These are phyloP conservation scores for Candida insectalens DNA, from an alignment of 805 yeast species.

Conservation along the genomic window DNA sequence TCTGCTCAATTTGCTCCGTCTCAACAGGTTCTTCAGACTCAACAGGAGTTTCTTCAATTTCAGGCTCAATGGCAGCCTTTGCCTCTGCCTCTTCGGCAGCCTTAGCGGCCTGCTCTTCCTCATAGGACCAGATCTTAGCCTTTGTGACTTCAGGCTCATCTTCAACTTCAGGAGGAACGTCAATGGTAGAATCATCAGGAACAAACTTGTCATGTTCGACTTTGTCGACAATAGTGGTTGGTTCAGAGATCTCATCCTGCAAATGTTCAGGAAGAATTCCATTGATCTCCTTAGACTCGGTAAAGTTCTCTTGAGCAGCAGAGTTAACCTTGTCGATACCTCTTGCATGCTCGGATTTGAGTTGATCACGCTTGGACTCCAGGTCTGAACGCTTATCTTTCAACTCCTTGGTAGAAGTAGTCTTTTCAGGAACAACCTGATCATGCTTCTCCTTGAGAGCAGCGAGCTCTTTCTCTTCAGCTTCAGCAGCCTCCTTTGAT, in stretches of 20 bases:
- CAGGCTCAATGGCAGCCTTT: conserved; percentile 8
- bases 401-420: conserved; percentile 10
- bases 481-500: conserved; percentile 20
- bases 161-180: conserved; percentile 20
- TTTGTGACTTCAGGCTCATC: conserved; percentile 14
- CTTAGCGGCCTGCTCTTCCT: conserved; percentile 19
- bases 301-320: conserved; percentile 25
- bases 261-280: conserved; percentile 44
- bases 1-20: conserved; percentile 1
- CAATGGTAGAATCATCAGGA: conserved; percentile 16
- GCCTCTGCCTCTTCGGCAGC: conserved; percentile 24
- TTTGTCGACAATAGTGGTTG: conserved; percentile 18
- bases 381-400: conserved; percentile 24
- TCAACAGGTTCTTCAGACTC: conserved; percentile 1
- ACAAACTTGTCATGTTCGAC: conserved; percentile 20
- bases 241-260: conserved; percentile 23
- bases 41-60: conserved; percentile 4
- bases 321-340: conserved; percentile 27
- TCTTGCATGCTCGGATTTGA: conserved; percentile 30
- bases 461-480: too few species aligned
- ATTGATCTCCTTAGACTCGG: conserved; percentile 39
- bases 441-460: too few species aligned
- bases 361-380: conserved; percentile 31
- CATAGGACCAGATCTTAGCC: conserved; percentile 13
- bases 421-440: too few species aligned